These are phyloP conservation scores for Solanum sitiens DNA, from an alignment of 257 asterid species.

Conservation along the genomic window DNA sequence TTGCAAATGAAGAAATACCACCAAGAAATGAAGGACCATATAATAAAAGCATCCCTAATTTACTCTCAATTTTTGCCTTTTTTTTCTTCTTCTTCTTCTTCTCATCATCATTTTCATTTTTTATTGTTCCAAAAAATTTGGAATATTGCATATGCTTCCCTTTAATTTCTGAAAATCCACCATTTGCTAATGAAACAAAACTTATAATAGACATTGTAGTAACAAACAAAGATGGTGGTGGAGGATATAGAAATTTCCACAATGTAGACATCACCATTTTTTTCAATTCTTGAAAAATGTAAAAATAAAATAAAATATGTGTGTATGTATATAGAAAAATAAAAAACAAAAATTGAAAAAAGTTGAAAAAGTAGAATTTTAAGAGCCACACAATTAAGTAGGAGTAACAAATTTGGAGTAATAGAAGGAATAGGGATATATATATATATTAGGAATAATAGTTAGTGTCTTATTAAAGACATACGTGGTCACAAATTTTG, in stretches of 20 bases:
- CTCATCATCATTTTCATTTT: constrained; percentile 14
- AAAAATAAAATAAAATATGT: neutral
- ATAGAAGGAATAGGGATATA: neutral
- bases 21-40: constrained; percentile 65
- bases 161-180: constrained; percentile 28
- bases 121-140: constrained; percentile 31
- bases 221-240: constrained; percentile 25
- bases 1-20: constrained; percentile 29
- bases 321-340: neutral
- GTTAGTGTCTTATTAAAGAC: neutral
- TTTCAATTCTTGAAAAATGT: neutral
- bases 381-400: neutral
- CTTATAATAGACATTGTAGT: constrained; percentile 18
- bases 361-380: neutral
- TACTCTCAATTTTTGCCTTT: constrained; percentile 24
- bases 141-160: constrained; percentile 71
- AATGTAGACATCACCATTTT: constrained; percentile 9
- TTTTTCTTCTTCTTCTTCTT: neutral
- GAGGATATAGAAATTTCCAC: constrained; percentile 15
- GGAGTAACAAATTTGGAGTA: neutral
- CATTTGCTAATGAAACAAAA: constrained; percentile 3
- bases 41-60: constrained; percentile 44
- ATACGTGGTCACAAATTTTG: neutral
- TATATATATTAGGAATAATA: too few species aligned
- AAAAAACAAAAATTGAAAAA: too few species aligned